Base-by-base conservation (phyloP, 2,329 filamentous ascomycete species). In the Scortechinia acanthostroma region DNA sequence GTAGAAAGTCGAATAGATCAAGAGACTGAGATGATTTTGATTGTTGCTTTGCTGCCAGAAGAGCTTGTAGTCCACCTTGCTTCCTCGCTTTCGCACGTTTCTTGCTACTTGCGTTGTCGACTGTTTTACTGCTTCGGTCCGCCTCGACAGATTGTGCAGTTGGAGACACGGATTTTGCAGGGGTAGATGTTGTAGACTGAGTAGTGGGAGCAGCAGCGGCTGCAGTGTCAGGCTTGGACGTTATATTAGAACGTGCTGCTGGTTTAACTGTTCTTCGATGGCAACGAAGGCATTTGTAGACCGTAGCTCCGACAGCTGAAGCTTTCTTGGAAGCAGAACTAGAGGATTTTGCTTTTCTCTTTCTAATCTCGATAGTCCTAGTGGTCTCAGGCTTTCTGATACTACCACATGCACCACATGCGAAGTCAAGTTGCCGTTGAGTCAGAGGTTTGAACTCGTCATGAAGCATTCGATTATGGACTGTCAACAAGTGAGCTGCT, bases 41-140 rank as follows among this genome's bases (percentile, higher is more conserved):
- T 43, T 56, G 55, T 45, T 62, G 57, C 51, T 57, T 69, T 44
- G 52, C 69, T 3, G 69, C 68, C n/a, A 79, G 60, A 46, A 76
- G 60, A 25, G 73, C 73, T 52, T 76, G 70, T 10, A 79, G 56
- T 3, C 73, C 72, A 21, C 70, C 70, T 45, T 70, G 64, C 50
- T 76, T 79, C 21, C 75, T 61, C 46, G 70, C 62, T 52, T 75
- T 77, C 20, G 72, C 71, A 51, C 74, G 62, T 52, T 75, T 74
- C 57, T 76, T 77, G 60, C 73, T 77, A 58, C 55, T 74, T 14
- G 65, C 59, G 37, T 71, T 66, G 2, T 63, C 60, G 4, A 51
- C 53, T 16, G 52, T 47, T 44, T 62, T 62, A 46, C 37, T 50
- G 42, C 35, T 44, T 43, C n/a, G 47, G 37, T 33, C 54, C 53